These are phyloP conservation scores for Trichosporon ovoides DNA, from an alignment of 1,284 basidiomycete species.

Conservation along the genomic window DNA sequence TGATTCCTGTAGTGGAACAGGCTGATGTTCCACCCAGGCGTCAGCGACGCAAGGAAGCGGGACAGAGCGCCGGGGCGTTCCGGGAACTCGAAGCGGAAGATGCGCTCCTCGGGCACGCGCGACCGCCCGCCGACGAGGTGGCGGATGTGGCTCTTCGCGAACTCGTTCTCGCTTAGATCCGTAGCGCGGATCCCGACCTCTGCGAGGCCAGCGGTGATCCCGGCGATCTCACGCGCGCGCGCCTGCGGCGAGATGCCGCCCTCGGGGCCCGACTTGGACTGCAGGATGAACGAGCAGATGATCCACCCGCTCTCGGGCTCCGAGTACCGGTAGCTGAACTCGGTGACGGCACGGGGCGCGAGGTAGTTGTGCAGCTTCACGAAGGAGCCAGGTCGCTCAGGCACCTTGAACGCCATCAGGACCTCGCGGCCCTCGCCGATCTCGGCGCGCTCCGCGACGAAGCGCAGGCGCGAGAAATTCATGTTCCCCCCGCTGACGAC, in stretches of 20 bases:
- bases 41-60: slow-evolving; percentile 78
- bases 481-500: slow-evolving; percentile 96
- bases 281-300: slow-evolving; percentile 77
- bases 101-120: slow-evolving; percentile 72
- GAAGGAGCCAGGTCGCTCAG: slow-evolving; percentile 91
- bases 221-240: slow-evolving; percentile 63
- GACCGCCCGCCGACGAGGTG: slow-evolving; percentile 88
- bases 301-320: slow-evolving; percentile 66
- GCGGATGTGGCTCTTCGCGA: slow-evolving; percentile 89
- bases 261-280: slow-evolving; percentile 50
- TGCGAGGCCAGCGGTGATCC: slow-evolving; percentile 61
- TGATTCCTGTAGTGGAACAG: slow-evolving; percentile 98
- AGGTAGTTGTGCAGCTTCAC: slow-evolving; percentile 79
- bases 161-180: slow-evolving; percentile 91
- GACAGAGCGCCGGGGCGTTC: slow-evolving; percentile 88
- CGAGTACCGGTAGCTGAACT: slow-evolving; percentile 86
- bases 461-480: slow-evolving; percentile 94
- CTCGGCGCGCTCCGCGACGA: slow-evolving; percentile 96
- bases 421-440: slow-evolving; percentile 93
- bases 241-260: slow-evolving; percentile 48
- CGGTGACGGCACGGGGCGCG: slow-evolving; percentile 88
- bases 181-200: slow-evolving; percentile 69
- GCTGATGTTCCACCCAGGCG: slow-evolving; percentile 87
- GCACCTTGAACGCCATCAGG: slow-evolving; percentile 84
- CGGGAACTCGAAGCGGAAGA: slow-evolving; percentile 96